Conservation (phyloP, 1,284 basidiomycete species). For the Waitea zeae region DNA sequence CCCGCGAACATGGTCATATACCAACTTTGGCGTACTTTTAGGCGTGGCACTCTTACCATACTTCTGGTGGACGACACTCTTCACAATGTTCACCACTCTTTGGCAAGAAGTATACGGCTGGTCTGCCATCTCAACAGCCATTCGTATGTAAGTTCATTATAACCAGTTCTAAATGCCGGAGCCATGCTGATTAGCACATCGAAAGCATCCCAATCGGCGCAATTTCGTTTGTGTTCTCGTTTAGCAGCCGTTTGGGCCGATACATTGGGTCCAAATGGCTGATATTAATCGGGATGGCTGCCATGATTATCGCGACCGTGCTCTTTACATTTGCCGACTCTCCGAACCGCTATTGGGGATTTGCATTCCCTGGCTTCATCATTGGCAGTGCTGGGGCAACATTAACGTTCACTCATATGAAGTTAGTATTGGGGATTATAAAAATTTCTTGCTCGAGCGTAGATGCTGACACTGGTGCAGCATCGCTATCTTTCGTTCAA, state of each 20-base stretch:
- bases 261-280: constrained; percentile 23
- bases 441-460: background rate
- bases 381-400: constrained; percentile 23
- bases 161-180: too few relatives aligned
- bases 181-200: constrained; percentile 13
- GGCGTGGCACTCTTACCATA: constrained; percentile 20
- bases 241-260: constrained; percentile 21
- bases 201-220: constrained; percentile 26
- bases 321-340: constrained; percentile 23
- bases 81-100: constrained; percentile 19
- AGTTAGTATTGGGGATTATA: constrained; percentile 13
- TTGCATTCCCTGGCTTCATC: constrained; percentile 28
- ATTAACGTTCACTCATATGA: constrained; percentile 16
- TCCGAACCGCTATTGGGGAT: constrained; percentile 24
- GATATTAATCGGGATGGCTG: constrained; percentile 20
- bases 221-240: constrained; percentile 16
- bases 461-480: constrained; percentile 12
- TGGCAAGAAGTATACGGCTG: constrained; percentile 22
- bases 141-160: too few relatives aligned
- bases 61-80: constrained; percentile 24
- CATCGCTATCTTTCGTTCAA: constrained; percentile 31
- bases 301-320: constrained; percentile 20
- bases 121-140: constrained; percentile 18
- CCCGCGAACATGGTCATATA: constrained; percentile 21
- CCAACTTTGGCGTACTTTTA: constrained; percentile 22